A percentile compares a stretch with the other conserved stretches of the same genome.
Evolutionary conservation across 176 grass and related monocot genomes (phyloP).

Genomic region (Eragrostis curvula): DNA sequence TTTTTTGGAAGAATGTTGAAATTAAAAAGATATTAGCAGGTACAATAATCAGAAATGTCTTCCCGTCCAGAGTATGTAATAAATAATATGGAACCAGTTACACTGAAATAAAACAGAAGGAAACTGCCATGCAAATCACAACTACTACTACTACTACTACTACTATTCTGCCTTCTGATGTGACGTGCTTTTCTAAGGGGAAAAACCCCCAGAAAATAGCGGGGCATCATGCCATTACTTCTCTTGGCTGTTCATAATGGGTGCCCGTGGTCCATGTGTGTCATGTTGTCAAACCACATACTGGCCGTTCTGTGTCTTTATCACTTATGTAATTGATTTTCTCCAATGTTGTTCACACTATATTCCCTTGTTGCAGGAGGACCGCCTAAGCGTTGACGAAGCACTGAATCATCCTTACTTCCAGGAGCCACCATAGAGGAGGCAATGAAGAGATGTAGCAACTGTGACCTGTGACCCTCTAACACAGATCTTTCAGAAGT

Average conservation of each 20-base stretch:
- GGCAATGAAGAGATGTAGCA: not conserved
- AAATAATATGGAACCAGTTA: not conserved
- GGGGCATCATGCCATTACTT: no score
- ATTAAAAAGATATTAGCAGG: not conserved
- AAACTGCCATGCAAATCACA: not conserved
- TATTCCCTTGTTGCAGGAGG: constrained; percentile 62
- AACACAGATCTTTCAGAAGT: not conserved
- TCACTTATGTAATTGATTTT: not conserved
- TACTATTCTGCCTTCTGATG: not conserved
- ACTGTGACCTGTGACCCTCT: not conserved
- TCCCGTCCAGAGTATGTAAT: not conserved
- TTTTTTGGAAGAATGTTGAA: not conserved
- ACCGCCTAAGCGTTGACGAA: constrained; percentile 83
- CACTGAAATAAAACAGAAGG: not conserved
- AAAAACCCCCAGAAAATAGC: no score
- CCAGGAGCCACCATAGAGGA: constrained; percentile 44
- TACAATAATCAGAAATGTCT: not conserved
- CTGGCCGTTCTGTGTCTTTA: not conserved
- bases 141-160: constrained; percentile 2
- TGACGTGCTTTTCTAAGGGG: not conserved
- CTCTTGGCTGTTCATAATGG: no score
- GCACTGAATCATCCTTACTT: constrained; percentile 91
- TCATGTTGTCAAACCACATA: not conserved
- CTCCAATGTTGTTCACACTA: not conserved
- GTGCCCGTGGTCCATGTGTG: not conserved